Conservation (phyloP, 176 grass and related monocot species). For the Zoysia pacifica region DNA sequence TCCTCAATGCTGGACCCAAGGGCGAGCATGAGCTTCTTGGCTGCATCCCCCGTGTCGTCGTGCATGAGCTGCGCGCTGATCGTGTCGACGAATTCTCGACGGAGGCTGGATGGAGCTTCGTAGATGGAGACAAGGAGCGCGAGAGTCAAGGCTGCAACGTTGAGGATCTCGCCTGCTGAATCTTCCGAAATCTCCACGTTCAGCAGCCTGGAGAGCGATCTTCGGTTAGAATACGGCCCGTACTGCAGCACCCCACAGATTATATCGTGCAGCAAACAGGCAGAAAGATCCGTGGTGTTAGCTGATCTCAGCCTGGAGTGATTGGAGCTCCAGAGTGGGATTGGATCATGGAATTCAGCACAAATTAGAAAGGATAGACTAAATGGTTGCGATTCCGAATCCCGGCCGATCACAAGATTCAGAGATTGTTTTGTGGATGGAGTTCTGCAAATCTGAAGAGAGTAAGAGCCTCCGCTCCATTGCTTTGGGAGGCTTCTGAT, state of each 20-base stretch:
- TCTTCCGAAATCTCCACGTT: constrained; percentile 38
- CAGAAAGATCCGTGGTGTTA: constrained; percentile 17
- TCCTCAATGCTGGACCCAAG: constrained; percentile 68
- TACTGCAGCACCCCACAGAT: constrained; percentile 56
- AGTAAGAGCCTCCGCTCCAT: constrained; percentile 33
- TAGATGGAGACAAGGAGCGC: constrained; percentile 66
- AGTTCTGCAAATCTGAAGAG: constrained; percentile 48
- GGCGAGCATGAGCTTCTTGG: constrained; percentile 48
- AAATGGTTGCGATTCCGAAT: constrained; percentile 28
- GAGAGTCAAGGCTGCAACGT: constrained; percentile 57
- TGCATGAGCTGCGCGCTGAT: constrained; percentile 29
- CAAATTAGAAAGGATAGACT: constrained; percentile 52
- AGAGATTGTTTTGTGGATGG: constrained; percentile 44
- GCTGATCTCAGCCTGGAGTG: constrained; percentile 32
- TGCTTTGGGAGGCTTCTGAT: constrained; percentile 46
- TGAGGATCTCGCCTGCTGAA: constrained; percentile 39
- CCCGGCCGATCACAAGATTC: constrained; percentile 35
- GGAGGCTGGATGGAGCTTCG: constrained; percentile 48
- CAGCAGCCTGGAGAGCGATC: constrained; percentile 37
- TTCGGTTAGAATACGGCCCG: constrained; percentile 37
- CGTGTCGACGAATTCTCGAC: constrained; percentile 41
- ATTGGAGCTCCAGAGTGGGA: constrained; percentile 61
- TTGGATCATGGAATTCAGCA: constrained; percentile 36
- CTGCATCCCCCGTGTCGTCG: constrained; percentile 25
- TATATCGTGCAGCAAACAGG: constrained; percentile 49